A percentile compares a stretch with the other conserved stretches of the same genome.
Evolutionary conservation across 1,284 basidiomycete species (phyloP).

Genomic region (Entoloma clypeatum): DNA sequence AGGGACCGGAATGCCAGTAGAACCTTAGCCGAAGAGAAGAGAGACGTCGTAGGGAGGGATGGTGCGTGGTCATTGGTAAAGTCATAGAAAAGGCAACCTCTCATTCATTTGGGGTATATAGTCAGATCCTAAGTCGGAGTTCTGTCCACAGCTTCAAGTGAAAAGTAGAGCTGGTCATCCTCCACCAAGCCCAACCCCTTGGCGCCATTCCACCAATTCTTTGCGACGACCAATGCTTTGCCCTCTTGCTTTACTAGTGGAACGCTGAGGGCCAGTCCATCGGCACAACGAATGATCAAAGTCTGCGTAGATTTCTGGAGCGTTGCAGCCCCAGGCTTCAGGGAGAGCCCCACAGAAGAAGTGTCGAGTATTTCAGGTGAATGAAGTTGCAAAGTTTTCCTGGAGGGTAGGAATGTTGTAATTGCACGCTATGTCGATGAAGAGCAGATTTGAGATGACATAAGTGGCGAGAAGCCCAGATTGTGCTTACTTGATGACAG

Average conservation of each 20-base stretch:
- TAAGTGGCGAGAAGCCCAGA: conserved; percentile 6
- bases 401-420: conserved; percentile 39
- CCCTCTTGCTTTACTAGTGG: conserved; percentile 56
- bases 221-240: conserved; percentile 45
- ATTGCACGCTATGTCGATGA: conserved; percentile 39
- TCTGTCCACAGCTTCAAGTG: too few species aligned
- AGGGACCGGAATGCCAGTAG: too few species aligned
- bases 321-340: conserved; percentile 37
- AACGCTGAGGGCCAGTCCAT: conserved; percentile 47
- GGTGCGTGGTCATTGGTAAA: too few species aligned
- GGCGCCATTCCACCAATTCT: conserved; percentile 62
- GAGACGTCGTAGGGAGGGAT: too few species aligned
- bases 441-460: conserved; percentile 3
- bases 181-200: conserved; percentile 29
- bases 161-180: conserved; percentile 17
- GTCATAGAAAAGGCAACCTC: too few species aligned
- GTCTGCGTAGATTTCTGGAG: conserved; percentile 36
- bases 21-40: too few species aligned
- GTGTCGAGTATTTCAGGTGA: conserved; percentile 28
- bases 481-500: conserved; percentile 67
- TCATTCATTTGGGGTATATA: too few species aligned
- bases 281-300: conserved; percentile 50
- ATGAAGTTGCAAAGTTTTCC: conserved; percentile 47
- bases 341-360: conserved; percentile 19
- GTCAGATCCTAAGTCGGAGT: too few species aligned